These are phyloP conservation scores for Phytopythium delawarense DNA, from an alignment of 352 stramenopile species.

Conservation along the genomic window DNA sequence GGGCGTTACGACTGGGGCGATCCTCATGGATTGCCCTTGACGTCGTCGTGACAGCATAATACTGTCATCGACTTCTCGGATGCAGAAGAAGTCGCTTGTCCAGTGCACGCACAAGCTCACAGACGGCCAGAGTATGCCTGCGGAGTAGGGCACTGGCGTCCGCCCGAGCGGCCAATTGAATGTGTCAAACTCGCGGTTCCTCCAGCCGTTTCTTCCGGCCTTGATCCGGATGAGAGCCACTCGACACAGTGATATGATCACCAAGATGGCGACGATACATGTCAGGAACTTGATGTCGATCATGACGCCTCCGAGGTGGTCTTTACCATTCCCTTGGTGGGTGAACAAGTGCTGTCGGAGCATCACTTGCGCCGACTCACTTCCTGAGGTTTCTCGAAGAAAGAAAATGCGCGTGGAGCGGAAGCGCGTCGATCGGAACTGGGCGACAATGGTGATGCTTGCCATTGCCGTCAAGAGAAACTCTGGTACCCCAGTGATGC, in stretches of 20 bases:
- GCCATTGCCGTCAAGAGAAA: constrained; percentile 32
- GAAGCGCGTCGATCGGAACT: constrained; percentile 26
- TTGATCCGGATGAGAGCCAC: neutral
- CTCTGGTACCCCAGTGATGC: constrained; percentile 26
- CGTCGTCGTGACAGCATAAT: neutral
- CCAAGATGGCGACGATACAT: constrained; percentile 13
- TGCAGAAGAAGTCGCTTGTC: constrained; percentile 15
- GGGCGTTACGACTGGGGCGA: neutral
- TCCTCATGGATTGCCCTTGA: neutral
- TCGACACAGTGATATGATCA: neutral
- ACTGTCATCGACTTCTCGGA: neutral
- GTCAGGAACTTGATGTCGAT: constrained; percentile 29
- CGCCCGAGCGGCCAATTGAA: neutral
- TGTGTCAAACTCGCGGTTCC: neutral
- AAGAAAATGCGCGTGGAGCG: constrained; percentile 14
- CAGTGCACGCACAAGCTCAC: constrained; percentile 12
- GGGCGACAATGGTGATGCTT: constrained; percentile 22
- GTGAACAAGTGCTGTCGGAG: constrained; percentile 7
- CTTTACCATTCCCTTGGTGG: constrained; percentile 12
- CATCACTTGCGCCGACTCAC: neutral
- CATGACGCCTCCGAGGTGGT: constrained; percentile 20
- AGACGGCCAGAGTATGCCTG: constrained; percentile 7
- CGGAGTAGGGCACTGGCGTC: constrained; percentile 12
- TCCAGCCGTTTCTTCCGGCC: neutral
- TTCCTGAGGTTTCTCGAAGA: neutral